Evolutionary conservation across 2,329 filamentous ascomycete genomes (phyloP).

Genomic region (Trichophyton verrucosum): DNA sequence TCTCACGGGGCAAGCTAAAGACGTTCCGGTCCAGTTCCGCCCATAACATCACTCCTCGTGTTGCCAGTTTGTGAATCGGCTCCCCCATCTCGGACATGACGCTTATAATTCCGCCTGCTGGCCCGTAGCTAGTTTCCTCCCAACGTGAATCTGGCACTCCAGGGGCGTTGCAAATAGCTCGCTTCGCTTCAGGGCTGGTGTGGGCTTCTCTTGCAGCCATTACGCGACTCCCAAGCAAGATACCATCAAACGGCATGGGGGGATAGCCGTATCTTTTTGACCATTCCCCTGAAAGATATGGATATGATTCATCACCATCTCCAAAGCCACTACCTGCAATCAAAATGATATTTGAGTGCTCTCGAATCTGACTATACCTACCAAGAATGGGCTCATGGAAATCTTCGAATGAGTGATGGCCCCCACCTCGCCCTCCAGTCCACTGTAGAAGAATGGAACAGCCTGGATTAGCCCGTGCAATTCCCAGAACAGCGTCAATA

Average conservation of each 20-base stretch:
- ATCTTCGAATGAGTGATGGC: conserved; percentile 89
- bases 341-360: conserved; percentile 74
- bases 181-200: conserved; percentile 74
- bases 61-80: conserved; percentile 97
- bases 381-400: conserved; percentile 85
- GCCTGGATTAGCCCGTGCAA: conserved; percentile 81
- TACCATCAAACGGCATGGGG: conserved; percentile 88
- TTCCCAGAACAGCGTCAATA: conserved; percentile 81
- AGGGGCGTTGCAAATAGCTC: conserved; percentile 75
- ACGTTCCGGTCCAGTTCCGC: conserved; percentile 98
- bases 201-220: conserved; percentile 91
- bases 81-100: conserved; percentile 98
- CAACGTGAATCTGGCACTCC: conserved; percentile 72
- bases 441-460: conserved; percentile 92
- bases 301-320: conserved; percentile 78
- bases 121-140: conserved; percentile 91
- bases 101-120: conserved; percentile 87
- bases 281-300: conserved; percentile 83
- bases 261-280: conserved; percentile 77
- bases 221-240: conserved; percentile 80
- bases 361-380: conserved; percentile 81
- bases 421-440: conserved; percentile 88
- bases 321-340: conserved; percentile 88
- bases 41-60: conserved; percentile 92
- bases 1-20: conserved; percentile 70